A percentile compares a stretch with the other conserved stretches of the same genome.
Conservation (phyloP, 148 eudicot species). For the Spergularia marina region DNA sequence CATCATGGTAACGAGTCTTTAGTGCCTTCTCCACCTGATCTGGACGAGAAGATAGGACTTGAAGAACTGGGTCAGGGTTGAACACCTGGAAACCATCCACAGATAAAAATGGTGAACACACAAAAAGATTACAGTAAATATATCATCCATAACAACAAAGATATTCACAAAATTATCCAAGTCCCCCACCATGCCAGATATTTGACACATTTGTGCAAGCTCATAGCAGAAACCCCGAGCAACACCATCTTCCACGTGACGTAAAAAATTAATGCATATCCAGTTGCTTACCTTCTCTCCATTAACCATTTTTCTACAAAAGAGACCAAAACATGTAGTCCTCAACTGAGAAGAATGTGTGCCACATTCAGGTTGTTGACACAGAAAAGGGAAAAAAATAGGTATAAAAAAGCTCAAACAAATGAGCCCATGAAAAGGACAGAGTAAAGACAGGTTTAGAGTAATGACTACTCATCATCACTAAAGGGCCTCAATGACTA, state of each 20-base stretch:
- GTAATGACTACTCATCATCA: neutral
- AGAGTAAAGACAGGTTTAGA: neutral
- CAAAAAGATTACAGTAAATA: neutral
- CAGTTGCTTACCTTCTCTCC: conserved; percentile 66
- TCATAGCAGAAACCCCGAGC: conserved; percentile 64
- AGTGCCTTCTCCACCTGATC: conserved; percentile 70
- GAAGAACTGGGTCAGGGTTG: conserved; percentile 62
- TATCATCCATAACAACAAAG: neutral
- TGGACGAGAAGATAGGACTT: conserved; percentile 49
- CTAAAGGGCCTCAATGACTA: neutral
- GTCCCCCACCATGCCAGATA: conserved; percentile 66
- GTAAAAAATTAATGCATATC: conserved; percentile 75
- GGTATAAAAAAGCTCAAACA: neutral
- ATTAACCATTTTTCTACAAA: conserved; percentile 79
- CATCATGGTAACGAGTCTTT: conserved; percentile 55
- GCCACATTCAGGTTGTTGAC: neutral
- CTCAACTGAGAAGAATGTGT: neutral
- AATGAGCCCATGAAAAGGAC: neutral
- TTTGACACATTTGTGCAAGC: conserved; percentile 73
- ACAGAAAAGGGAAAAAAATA: neutral
- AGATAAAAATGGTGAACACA: neutral
- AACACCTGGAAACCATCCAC: conserved; percentile 33
- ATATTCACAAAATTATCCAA: too few relatives aligned
- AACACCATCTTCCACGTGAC: conserved; percentile 53
- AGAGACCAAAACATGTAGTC: neutral